A percentile compares a stretch with the other conserved stretches of the same genome.
phyloP scores from a whole-genome alignment of 2,329 filamentous ascomycete genomes.

The Curvularia spicifera region DNA sequence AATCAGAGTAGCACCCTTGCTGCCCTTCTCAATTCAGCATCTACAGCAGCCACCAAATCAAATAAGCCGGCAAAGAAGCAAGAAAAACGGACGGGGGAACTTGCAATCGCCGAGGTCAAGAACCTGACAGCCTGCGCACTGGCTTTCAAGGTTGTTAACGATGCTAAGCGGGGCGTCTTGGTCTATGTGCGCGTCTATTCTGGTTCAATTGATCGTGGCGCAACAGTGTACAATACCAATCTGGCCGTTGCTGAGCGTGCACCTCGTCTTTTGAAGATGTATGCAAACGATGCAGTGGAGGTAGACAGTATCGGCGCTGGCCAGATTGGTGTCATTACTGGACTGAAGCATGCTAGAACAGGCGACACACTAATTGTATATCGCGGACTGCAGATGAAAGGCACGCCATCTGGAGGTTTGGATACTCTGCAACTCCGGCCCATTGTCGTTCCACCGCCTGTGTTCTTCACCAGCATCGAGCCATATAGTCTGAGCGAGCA shows the following conservation, averaged over 20 bases:
- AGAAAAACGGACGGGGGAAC: constrained; percentile 7
- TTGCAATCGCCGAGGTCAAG: constrained; percentile 50
- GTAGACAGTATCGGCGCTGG: constrained; percentile 80
- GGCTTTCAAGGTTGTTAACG: constrained; percentile 93
- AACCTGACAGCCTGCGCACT: constrained; percentile 74
- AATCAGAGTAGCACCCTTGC: constrained; percentile 61
- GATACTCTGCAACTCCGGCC: constrained; percentile 82
- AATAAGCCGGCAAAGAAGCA: constrained; percentile 23
- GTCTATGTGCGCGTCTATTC: constrained; percentile 94
- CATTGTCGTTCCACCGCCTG: constrained; percentile 87
- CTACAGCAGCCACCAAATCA: constrained; percentile 28
- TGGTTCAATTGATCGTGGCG: constrained; percentile 76
- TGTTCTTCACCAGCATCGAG: constrained; percentile 96
- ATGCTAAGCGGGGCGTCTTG: constrained; percentile 81
- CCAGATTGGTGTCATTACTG: constrained; percentile 92
- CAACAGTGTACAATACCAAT: constrained; percentile 85
- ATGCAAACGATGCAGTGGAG: constrained; percentile 84
- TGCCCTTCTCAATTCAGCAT: constrained; percentile 50
- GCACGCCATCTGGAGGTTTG: constrained; percentile 70
- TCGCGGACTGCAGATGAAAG: constrained; percentile 64
- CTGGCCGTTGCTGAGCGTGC: constrained; percentile 79
- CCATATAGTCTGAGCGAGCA: constrained; percentile 78
- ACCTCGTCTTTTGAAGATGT: constrained; percentile 84
- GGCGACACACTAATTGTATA: constrained; percentile 89
- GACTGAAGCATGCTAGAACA: constrained; percentile 88